These are phyloP conservation scores for Neofusicoccum umdonicola DNA, from an alignment of 2,329 filamentous ascomycete species.

Conservation along the genomic window DNA sequence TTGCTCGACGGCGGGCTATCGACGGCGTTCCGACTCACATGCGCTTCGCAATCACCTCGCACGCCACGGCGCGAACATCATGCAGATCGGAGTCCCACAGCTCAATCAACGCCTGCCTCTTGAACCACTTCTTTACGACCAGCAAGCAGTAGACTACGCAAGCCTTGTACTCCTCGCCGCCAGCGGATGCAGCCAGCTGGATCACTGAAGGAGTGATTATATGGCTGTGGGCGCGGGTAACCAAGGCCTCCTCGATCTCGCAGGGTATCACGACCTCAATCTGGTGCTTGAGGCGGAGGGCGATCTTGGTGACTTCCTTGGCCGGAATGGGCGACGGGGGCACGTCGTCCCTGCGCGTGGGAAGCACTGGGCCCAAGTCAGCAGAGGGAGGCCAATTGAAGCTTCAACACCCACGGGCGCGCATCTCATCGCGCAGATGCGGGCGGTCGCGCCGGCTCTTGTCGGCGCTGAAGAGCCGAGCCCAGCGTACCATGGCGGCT, in stretches of 20 bases:
- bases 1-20: background rate
- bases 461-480: constrained; percentile 35
- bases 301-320: constrained; percentile 81
- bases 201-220: constrained; percentile 81
- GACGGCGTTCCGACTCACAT: constrained; percentile 42
- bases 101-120: constrained; percentile 72
- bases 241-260: constrained; percentile 72
- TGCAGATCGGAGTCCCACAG: constrained; percentile 92
- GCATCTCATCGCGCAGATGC: constrained; percentile 42
- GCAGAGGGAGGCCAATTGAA: background rate
- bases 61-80: constrained; percentile 73
- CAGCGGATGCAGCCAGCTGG: constrained; percentile 76
- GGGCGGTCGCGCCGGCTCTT: constrained; percentile 36
- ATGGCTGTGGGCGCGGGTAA: constrained; percentile 79
- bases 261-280: constrained; percentile 87
- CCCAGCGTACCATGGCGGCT: constrained; percentile 39
- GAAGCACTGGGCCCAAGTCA: constrained; percentile 56
- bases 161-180: constrained; percentile 67
- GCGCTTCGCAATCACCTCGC: constrained; percentile 87
- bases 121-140: constrained; percentile 73
- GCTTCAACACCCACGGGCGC: constrained; percentile 30
- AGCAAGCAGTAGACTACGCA: constrained; percentile 85
- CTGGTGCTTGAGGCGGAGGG: constrained; percentile 84
- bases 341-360: constrained; percentile 57
- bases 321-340: constrained; percentile 69